These are phyloP conservation scores for Jasminum sambac DNA, from an alignment of 257 asterid species.

Conservation along the genomic window DNA sequence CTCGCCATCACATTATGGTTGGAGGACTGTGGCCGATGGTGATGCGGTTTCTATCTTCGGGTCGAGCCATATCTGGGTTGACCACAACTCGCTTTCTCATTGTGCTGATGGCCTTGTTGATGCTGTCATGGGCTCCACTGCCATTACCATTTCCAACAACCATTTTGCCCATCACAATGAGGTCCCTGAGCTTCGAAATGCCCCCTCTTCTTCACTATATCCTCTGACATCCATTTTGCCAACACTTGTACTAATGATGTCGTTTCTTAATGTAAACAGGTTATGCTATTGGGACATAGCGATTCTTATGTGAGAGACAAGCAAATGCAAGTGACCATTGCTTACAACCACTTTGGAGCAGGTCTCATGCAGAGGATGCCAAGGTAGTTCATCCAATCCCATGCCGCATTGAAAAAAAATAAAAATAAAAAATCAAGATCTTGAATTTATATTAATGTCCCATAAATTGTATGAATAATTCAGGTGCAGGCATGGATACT, in stretches of 20 bases:
- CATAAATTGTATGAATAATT: conserved; percentile 20
- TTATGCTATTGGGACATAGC: conserved; percentile 92
- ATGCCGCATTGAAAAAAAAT: not conserved
- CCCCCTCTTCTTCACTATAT: conserved; percentile 1
- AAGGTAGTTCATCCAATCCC: conserved; percentile 55
- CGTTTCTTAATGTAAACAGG: conserved; percentile 43
- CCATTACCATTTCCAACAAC: conserved; percentile 84
- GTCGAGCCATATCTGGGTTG: conserved; percentile 90
- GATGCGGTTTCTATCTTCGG: conserved; percentile 86
- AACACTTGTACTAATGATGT: not conserved
- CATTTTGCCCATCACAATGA: conserved; percentile 89
- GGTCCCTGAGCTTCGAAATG: conserved; percentile 36
- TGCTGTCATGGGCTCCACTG: conserved; percentile 95
- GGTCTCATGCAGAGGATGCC: conserved; percentile 98
- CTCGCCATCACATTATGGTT: conserved; percentile 77
- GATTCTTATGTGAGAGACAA: conserved; percentile 80
- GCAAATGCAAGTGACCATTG: conserved; percentile 95
- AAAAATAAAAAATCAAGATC: not conserved
- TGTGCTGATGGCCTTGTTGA: conserved; percentile 95
- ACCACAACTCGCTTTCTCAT: conserved; percentile 81
- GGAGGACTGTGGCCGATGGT: conserved; percentile 96
- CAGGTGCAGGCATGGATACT: conserved; percentile 94
- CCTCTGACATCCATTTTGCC: not conserved
- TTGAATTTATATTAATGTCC: not conserved
- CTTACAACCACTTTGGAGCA: conserved; percentile 88